phyloP scores from a whole-genome alignment of 768 basidiomycete species.

The Lactarius hengduanensis region DNA sequence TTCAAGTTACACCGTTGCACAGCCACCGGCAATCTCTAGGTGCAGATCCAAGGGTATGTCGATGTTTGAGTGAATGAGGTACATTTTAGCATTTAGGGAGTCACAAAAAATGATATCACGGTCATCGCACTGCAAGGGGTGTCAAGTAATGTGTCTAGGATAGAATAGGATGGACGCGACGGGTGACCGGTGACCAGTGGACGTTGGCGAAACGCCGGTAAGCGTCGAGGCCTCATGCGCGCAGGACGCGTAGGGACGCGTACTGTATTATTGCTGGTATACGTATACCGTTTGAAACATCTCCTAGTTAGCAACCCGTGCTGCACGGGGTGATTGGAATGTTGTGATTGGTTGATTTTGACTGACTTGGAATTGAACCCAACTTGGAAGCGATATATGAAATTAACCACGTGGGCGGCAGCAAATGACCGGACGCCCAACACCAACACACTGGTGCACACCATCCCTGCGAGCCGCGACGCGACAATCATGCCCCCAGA shows the following conservation, averaged over 20 bases:
- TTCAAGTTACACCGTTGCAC: background rate
- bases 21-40: background rate
- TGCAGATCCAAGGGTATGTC: background rate
- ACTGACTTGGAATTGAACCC: background rate
- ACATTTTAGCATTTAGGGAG: background rate
- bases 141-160: background rate
- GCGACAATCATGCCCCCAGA: constrained; percentile 22
- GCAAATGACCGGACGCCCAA: background rate
- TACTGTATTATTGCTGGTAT: background rate
- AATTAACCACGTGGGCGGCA: background rate
- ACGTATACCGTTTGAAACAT: background rate
- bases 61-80: background rate
- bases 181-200: no score
- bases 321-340: background rate
- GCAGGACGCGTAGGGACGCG: no score
- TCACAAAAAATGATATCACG: background rate
- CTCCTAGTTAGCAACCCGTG: background rate
- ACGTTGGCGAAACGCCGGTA: background rate
- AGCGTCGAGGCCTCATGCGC: background rate
- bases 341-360: background rate
- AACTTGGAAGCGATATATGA: background rate
- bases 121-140: background rate
- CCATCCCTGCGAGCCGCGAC: constrained; percentile 5
- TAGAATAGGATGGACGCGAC: no score
- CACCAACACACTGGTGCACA: background rate